phyloP scores from a whole-genome alignment of 352 stramenopile genomes.

The Lagenidium giganteum region DNA sequence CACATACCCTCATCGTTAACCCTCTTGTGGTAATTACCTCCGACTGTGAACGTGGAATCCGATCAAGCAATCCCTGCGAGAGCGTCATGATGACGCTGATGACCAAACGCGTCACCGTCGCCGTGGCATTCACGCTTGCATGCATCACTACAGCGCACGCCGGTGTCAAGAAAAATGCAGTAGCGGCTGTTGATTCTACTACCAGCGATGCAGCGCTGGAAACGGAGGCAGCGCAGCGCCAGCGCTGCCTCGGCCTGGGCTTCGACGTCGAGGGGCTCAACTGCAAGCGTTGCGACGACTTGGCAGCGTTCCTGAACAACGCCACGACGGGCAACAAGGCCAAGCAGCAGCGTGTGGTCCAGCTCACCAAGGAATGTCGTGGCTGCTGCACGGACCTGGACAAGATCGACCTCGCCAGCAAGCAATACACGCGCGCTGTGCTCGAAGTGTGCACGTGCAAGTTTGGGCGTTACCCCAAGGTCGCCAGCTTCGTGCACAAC shows the following conservation, averaged over 20 bases:
- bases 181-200: too few species aligned
- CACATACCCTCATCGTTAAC: too few species aligned
- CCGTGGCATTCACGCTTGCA: too few species aligned
- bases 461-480: constrained; percentile 56
- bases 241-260: constrained; percentile 34
- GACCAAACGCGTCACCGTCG: too few species aligned
- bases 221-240: too few species aligned
- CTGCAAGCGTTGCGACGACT: constrained; percentile 46
- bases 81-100: too few species aligned
- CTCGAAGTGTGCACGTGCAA: constrained; percentile 48
- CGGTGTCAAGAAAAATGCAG: too few species aligned
- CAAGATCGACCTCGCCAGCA: constrained; percentile 23
- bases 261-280: constrained; percentile 60
- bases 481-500: constrained; percentile 62
- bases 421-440: constrained; percentile 32
- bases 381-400: constrained; percentile 47
- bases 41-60: too few species aligned
- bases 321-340: constrained; percentile 3
- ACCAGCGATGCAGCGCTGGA: constrained; percentile 4
- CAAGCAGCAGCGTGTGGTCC: constrained; percentile 11
- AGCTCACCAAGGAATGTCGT: constrained; percentile 20
- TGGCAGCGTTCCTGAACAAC: constrained; percentile 27
- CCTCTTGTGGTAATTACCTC: too few species aligned
- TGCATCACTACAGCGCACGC: too few species aligned
- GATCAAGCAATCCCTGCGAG: too few species aligned